Evolutionary conservation across 768 basidiomycete genomes (phyloP), one percentile per base, ranked within the genome.

Genomic region (Suillus subaureus): DNA sequence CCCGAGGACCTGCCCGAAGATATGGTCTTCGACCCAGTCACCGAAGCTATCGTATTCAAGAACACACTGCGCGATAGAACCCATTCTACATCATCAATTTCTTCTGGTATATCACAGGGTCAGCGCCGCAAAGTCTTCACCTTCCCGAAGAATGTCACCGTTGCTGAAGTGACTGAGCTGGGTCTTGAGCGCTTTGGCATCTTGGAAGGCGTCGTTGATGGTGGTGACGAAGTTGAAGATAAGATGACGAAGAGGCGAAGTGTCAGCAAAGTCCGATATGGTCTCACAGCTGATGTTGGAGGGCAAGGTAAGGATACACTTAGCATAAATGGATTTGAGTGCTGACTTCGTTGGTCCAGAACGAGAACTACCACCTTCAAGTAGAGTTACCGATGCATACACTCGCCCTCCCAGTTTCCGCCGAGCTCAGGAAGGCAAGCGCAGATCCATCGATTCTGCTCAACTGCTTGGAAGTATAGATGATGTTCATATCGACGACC

Each of bases 151-250:
- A 99, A 97, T 71, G 89, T 92, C 42, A 99, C 94, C 0, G 97
- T 98, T 4, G 94, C 96, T 0, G 97, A 99, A 77, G 96, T 96
- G 16, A 94, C 97, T 45, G 97, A 99, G 76, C 82, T 93, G 43
- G 92, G 91, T 6, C 74, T 99, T 68, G 97, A 98, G 73, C 80
- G 95, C 65, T 98, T 99, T 73, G 97, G 97, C 3, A 97, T 99
- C 64, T 81, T 87, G 42, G 97, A 97, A 45, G 97, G 96, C n/a
- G 95, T 99, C 2, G 97, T 99, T 3, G 96, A 98, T 75, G 97
- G 97, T 2, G 97, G 97, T 1, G 97, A 99, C 75, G 97, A 98
- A 72, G 87, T 99, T 1, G 97, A 99, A 77, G 97, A 98, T 74
- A 96, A 97, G 74, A 81, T 89, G 40, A 83, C 86, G 8, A 94